Evolutionary conservation across 139 green algal species (phyloP), one percentile per base, ranked within the genome.

Genomic region (Chlorella sp.): DNA sequence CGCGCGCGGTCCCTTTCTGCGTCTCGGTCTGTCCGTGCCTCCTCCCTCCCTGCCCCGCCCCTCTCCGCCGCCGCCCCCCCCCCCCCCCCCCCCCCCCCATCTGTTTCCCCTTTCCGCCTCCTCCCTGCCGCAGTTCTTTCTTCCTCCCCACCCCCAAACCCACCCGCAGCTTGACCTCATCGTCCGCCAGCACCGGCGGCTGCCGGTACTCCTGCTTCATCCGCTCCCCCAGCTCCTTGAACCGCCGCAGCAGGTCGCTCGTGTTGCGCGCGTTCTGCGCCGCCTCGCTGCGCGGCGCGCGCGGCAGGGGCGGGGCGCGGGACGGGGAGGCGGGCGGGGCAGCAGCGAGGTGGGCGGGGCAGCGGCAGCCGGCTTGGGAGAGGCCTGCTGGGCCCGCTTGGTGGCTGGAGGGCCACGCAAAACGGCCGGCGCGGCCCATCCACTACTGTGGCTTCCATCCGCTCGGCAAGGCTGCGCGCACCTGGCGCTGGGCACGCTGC

Each of bases 181-280:
- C 41, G 29, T 87, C 83, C 8, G 46, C 40, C 58, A 90, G 77
- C 25, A 42, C 35, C 35, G 84, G 46, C 31, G 70, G 77, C 36
- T 75, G 67, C 61, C 75, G 58, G 21, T 77, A 76, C 41, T 87
- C 83, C 50, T 85, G 62, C 15, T 70, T 63, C 64, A 86, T 79
- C 45, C 67, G 71, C 46, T 86, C 73, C 64, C 82, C 77, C 31
- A 91, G 59, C 86, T 96, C 92, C 41, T 88, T 90, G 79, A 96
- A 91, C 50, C 89, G 87, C 12, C 90, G 79, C 61, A 94, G 71
- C 65, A 95, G 71, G 80, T 94, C 87, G 53, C 75, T 74, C 8
- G 89, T 90, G 64, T 87, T 64, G 61, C 81, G 87, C 0, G 88
- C 84, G 38, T 85, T 83, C 69, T 89, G 79, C 19, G 80, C 79